Conservation (phyloP, 192 early-diverging fungal genomes). For the Coemansia sp. region DNA sequence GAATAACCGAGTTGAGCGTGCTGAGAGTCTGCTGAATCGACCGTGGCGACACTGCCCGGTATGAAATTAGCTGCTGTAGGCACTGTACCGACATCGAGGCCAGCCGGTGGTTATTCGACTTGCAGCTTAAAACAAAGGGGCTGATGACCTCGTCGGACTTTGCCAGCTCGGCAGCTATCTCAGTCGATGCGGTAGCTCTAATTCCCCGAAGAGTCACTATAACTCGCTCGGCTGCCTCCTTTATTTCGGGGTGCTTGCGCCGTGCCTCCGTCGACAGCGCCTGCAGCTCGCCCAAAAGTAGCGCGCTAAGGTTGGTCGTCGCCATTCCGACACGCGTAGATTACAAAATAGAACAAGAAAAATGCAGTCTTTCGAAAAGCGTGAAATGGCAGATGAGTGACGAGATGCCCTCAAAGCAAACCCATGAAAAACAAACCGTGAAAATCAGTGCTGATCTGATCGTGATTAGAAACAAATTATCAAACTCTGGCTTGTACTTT, state of each 20-base stretch:
- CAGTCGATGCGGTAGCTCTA: constrained; percentile 31
- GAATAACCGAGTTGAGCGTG: constrained; percentile 67
- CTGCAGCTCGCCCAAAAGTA: constrained; percentile 77
- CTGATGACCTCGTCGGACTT: constrained; percentile 72
- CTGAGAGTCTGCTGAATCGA: constrained; percentile 65
- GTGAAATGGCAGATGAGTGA: background rate
- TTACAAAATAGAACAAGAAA: constrained; percentile 3
- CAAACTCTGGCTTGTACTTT: background rate
- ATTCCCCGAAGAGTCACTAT: constrained; percentile 54
- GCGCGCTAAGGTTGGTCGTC: constrained; percentile 37
- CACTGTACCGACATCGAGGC: constrained; percentile 79
- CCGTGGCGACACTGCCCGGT: constrained; percentile 29
- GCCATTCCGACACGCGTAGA: constrained; percentile 14
- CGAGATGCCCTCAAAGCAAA: background rate
- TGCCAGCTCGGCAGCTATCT: constrained; percentile 63
- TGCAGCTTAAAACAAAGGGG: constrained; percentile 85
- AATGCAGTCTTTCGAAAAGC: background rate
- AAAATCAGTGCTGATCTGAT: constrained; percentile 2
- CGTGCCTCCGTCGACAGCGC: constrained; percentile 81
- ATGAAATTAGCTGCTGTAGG: constrained; percentile 59
- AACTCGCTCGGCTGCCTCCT: constrained; percentile 71
- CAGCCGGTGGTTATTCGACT: constrained; percentile 78
- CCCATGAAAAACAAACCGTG: background rate
- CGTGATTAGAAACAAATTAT: background rate
- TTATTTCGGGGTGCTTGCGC: constrained; percentile 90